A percentile compares a stretch with the other conserved stretches of the same genome.
Conservation (phyloP, 2,329 filamentous ascomycete species). For the Leptographium galeiforme region DNA sequence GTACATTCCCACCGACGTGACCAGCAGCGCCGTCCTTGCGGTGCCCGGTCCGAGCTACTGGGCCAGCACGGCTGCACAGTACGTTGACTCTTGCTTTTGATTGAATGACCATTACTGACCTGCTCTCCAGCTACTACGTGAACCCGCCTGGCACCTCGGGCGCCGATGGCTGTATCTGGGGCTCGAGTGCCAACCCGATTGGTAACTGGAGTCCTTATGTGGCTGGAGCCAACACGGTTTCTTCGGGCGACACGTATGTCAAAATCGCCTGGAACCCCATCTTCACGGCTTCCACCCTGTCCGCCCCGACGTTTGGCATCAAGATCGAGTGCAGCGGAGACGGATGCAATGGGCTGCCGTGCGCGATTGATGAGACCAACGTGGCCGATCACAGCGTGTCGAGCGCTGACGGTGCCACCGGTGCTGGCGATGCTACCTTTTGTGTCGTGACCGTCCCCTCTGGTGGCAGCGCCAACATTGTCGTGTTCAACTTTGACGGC, state of each 20-base stretch:
- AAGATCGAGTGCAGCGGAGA: constrained; percentile 55
- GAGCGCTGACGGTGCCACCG: constrained; percentile 38
- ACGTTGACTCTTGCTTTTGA: constrained; percentile 21
- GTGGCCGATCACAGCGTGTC: constrained; percentile 43
- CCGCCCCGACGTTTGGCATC: constrained; percentile 54
- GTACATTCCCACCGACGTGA: constrained; percentile 64
- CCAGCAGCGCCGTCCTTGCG: constrained; percentile 43
- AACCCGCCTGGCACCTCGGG: constrained; percentile 55
- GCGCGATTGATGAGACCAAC: constrained; percentile 50
- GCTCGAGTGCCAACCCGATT: constrained; percentile 43
- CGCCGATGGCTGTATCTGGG: constrained; percentile 58
- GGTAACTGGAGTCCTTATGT: constrained; percentile 73
- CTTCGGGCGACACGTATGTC: constrained; percentile 52
- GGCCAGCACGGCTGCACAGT: constrained; percentile 62
- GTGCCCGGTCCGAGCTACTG: constrained; percentile 60
- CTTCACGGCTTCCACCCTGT: too few relatives aligned
- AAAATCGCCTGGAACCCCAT: constrained; percentile 72
- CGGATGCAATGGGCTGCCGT: constrained; percentile 61
- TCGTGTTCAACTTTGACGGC: constrained; percentile 41
- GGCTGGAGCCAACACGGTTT: constrained; percentile 58
- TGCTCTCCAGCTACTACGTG: constrained; percentile 50
- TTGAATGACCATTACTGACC: neutral
- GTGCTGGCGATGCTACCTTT: constrained; percentile 56
- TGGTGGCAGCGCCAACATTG: constrained; percentile 52
- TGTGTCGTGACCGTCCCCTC: constrained; percentile 65